These are phyloP conservation scores for Suhomyces xylopsoci DNA, from an alignment of 805 yeast species.

Conservation along the genomic window DNA sequence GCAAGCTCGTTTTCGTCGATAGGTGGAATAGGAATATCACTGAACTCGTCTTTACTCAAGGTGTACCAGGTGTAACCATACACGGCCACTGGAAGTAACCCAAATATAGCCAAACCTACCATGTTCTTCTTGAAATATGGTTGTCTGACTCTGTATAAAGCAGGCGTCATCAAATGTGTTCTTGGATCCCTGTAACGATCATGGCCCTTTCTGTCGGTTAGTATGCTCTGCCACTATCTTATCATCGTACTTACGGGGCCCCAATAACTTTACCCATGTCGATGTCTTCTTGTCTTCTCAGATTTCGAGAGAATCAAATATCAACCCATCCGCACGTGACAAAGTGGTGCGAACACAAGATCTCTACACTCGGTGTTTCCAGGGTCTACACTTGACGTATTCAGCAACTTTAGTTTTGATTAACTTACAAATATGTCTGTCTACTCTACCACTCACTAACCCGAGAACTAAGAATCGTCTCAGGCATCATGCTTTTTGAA, in stretches of 20 bases:
- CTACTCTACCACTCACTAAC: no score
- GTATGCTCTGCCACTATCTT: background rate
- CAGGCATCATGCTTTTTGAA: no score
- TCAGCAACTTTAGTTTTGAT: no score
- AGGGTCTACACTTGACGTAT: no score
- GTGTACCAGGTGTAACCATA: constrained; percentile 62
- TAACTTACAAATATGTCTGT: no score
- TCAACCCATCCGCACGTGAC: background rate
- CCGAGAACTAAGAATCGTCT: no score
- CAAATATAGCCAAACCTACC: constrained; percentile 53
- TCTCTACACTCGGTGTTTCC: no score
- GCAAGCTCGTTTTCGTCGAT: constrained; percentile 73
- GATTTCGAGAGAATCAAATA: background rate
- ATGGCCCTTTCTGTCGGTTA: constrained; percentile 38
- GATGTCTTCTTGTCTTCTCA: background rate
- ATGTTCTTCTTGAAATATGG: constrained; percentile 83
- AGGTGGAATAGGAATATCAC: constrained; percentile 93
- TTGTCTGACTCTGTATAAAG: constrained; percentile 82
- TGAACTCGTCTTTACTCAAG: constrained; percentile 75
- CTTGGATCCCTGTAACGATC: constrained; percentile 53
- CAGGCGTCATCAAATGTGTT: constrained; percentile 89
- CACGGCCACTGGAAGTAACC: constrained; percentile 67
- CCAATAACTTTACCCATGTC: constrained; percentile 15
- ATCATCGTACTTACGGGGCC: constrained; percentile 13
- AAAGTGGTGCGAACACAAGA: background rate